Evolutionary conservation across 2,329 filamentous ascomycete genomes (phyloP).

Genomic region (Exophiala lecanii-corni): DNA sequence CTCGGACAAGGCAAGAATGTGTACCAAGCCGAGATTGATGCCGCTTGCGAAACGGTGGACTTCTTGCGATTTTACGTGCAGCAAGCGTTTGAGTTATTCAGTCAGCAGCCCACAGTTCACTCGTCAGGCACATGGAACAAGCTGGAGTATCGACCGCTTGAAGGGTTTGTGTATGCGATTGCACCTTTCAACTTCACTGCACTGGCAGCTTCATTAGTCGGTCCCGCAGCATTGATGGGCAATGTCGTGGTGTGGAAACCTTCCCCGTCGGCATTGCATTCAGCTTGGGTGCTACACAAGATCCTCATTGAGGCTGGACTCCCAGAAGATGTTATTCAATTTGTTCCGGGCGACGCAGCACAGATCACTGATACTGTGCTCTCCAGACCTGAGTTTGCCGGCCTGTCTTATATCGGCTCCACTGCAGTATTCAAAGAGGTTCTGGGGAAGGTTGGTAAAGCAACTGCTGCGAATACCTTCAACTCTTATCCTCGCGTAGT

Average conservation of each 20-base stretch:
- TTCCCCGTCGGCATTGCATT: constrained; percentile 82
- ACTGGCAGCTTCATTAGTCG: constrained; percentile 81
- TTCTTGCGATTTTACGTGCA: constrained; percentile 34
- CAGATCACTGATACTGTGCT: constrained; percentile 76
- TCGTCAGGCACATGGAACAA: constrained; percentile 11
- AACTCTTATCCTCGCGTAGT: constrained; percentile 81
- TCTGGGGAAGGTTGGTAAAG: constrained; percentile 78
- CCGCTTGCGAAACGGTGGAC: constrained; percentile 34
- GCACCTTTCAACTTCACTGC: constrained; percentile 97
- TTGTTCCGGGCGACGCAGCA: constrained; percentile 81
- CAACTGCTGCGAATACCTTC: constrained; percentile 77
- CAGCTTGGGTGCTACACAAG: constrained; percentile 84
- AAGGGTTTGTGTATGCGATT: constrained; percentile 93
- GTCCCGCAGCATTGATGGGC: constrained; percentile 78
- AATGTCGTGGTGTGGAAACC: constrained; percentile 98
- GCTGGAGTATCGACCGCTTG: constrained; percentile 60
- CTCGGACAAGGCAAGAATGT: constrained; percentile 40
- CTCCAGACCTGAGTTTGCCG: constrained; percentile 73
- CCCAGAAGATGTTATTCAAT: constrained; percentile 85
- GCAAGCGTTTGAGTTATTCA: constrained; percentile 32
- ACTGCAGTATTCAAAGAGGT: constrained; percentile 85
- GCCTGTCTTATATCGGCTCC: constrained; percentile 93
- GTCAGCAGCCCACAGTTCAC: constrained; percentile 33
- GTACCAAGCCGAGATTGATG: constrained; percentile 39
- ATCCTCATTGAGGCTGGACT: constrained; percentile 89